Conservation (phyloP, 2,329 filamentous ascomycete species). For the Alternaria incomplexa region DNA sequence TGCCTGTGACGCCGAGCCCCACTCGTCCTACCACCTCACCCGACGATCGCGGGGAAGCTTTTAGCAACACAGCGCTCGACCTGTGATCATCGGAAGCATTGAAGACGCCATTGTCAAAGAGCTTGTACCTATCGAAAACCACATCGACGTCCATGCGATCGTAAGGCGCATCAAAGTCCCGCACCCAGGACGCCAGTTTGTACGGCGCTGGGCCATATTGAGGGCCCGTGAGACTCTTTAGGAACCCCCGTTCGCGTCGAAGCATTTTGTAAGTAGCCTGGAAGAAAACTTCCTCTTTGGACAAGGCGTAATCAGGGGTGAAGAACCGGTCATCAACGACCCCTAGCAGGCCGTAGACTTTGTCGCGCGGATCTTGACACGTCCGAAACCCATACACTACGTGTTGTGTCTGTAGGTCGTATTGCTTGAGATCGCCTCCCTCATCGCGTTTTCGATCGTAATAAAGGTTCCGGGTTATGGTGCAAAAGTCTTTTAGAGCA, state of each 20-base stretch:
- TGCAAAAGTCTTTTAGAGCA: neutral
- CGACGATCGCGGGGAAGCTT: neutral
- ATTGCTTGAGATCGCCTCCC: too few relatives aligned
- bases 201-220: neutral
- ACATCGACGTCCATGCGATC: neutral
- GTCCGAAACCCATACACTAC: neutral
- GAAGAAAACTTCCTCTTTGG: neutral
- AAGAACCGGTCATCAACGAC: neutral
- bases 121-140: neutral
- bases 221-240: neutral
- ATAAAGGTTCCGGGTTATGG: neutral
- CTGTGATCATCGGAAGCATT: neutral
- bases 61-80: neutral
- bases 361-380: neutral
- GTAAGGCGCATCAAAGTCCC: neutral
- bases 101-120: neutral
- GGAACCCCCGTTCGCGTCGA: neutral
- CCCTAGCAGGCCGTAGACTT: neutral
- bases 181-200: neutral
- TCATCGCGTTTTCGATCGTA: neutral
- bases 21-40: neutral
- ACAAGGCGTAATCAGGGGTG: neutral
- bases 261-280: neutral
- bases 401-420: neutral
- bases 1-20: neutral